Base-by-base conservation (phyloP, 192 early-diverging fungal genomes). In the Geosiphon pyriformis region DNA sequence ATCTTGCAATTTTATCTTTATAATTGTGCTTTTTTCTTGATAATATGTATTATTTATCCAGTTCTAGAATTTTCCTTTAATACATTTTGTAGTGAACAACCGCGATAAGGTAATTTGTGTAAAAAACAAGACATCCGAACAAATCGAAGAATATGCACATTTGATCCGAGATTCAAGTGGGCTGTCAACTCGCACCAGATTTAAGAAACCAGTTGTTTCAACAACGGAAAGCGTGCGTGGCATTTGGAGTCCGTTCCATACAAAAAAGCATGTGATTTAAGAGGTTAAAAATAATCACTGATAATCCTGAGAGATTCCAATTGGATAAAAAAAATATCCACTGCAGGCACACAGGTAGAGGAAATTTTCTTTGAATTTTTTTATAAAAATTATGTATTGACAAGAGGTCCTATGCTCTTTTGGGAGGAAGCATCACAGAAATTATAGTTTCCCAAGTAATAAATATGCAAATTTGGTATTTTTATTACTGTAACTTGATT, bases 201-300 rank as follows among this genome's bases (percentile, higher is more conserved):
- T 83, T 72, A 88, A 88, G 70, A 81, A 79, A 54, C 85, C 86
- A 48, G 89, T 90, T 25, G 80, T 90, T 49, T 92, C 90, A 3
- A 85, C 88, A 22, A 90, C 87, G 33, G 81, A 82, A 31, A 89
- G 88, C 64, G 88, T 92, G 17, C 83, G 90, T 53, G 90, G 89
- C 50, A 90, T 90, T 65, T 92, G 87, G 85, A 90, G 88, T 68
- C 88, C 90, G 31, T 92, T 92, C 81, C 85, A 90, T 59, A 74
- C 83, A 47, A 76, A 82, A 31, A 76, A 76, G n/a, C 84, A 90
- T 72, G 69, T 81, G 42, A 89, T 90, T 54, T 84, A 79, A 71
- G n/a, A n/a, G n/a, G n/a, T n/a, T n/a, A n/a, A n/a, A n/a, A n/a
- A n/a, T n/a, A n/a, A n/a, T n/a, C n/a, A n/a, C n/a, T n/a, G n/a